Base-by-base conservation (phyloP, 2,329 filamentous ascomycete species). In the Fusarium tanahbumbuense region DNA sequence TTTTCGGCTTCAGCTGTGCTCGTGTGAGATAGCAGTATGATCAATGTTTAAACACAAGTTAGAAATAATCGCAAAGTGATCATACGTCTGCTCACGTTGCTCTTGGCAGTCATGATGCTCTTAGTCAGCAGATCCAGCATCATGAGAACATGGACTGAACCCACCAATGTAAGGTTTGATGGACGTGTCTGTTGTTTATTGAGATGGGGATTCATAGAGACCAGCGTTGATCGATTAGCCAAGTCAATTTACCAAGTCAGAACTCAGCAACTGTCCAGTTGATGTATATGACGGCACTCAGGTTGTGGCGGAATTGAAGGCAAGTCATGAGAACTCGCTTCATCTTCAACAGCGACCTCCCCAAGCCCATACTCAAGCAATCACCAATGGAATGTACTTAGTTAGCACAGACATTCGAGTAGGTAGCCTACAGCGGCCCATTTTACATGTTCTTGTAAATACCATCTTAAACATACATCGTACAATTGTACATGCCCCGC, bases 401-500 rank as follows among this genome's bases (percentile, higher is more conserved):
- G 11, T 27, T 27, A 41, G 54, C 25, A n/a, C 48, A 54, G 28
- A 28, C 25, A 23, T 57, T 40, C 27, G 13, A 22, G 48, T 56
- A 56, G 22, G 48, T 56, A 56, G 22, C 48, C 53, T 44, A n/a
- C 52, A 27, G 16, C 32, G 63, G 54, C 65, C 60, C 60, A 67
- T 64, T 71, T 60, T 71, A 74, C 66, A 73, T 65, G 62, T 67
- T 67, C 59, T 64, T 66, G 44, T 65, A 52, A 52, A 74, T 68
- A 58, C 54, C 53, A 47, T 60, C 66, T 67, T 70, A 62, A 68
- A 68, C 60, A 70, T 75, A 75, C 72, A 75, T 69, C 67, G 66
- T 75, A 71, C 73, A 75, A 56, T 56, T 73, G 68, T 68, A 75
- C 70, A 75, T 70, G 70, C 56, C 58, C 64, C 62, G 55, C 64